A percentile compares a stretch with the other conserved stretches of the same genome.
These are phyloP conservation scores for Peronospora farinosa DNA, from an alignment of 352 stramenopile species.

Conservation along the genomic window DNA sequence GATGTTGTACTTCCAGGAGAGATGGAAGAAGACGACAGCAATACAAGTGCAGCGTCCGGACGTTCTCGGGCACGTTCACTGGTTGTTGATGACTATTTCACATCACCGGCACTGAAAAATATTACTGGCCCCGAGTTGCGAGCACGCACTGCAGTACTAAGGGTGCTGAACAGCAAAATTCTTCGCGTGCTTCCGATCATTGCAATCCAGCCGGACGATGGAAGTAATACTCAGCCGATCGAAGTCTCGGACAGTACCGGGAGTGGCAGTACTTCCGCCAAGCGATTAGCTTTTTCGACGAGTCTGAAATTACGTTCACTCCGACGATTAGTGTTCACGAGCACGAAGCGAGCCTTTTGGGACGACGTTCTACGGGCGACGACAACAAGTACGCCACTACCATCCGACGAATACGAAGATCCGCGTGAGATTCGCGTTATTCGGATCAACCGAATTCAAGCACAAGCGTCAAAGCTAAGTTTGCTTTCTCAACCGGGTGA, in stretches of 20 bases:
- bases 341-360: conserved; percentile 92
- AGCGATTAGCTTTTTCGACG: conserved; percentile 42
- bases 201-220: conserved; percentile 58
- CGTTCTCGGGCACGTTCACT: conserved; percentile 38
- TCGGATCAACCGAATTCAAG: conserved; percentile 95
- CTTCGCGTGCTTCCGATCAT: conserved; percentile 78
- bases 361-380: conserved; percentile 91
- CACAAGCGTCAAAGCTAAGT: conserved; percentile 83
- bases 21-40: conserved; percentile 10
- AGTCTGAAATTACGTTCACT: conserved; percentile 69
- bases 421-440: conserved; percentile 96
- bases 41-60: conserved; percentile 3
- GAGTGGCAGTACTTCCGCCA: conserved; percentile 7
- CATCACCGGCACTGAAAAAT: conserved; percentile 51
- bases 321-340: conserved; percentile 83
- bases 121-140: conserved; percentile 74
- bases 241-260: conserved; percentile 30
- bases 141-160: conserved; percentile 87
- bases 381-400: conserved; percentile 93
- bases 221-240: conserved; percentile 37
- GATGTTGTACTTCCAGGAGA: conserved; percentile 49
- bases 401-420: conserved; percentile 98
- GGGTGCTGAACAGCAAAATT: conserved; percentile 90
- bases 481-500: conserved; percentile 83
- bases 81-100: conserved; percentile 67